Base-by-base conservation (phyloP, 1,284 basidiomycete species). In the Polyporus tsugae region DNA sequence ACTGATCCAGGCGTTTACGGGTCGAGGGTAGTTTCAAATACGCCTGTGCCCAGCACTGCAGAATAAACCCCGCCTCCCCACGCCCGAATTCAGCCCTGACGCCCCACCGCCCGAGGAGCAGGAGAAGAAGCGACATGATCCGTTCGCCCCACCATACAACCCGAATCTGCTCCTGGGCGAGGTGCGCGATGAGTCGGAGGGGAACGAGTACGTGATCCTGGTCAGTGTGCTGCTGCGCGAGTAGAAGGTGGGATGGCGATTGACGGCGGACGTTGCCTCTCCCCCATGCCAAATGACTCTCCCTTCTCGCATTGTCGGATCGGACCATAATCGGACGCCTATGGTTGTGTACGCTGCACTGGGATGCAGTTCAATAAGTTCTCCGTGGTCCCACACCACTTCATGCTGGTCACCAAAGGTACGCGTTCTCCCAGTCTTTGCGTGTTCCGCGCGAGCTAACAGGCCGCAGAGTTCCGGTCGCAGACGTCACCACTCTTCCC, bases 391-490 rank as follows among this genome's bases (percentile, higher is more conserved):
- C 90, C 91, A 0, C 83, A 90, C 61, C 95, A 97, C 78, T 94
- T 96, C 75, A 82, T 97, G 25, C 79, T 96, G 62, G 88, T 93
- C 57, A 92, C 92, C 19, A 94, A 93, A 86, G 91, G 93, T 92
- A 19, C 62, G 65, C 53, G 9, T 15, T 25, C 42, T 6, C 25
- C 42, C 1, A 19, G 2, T 6, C 19, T 42, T 78, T 71, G 10
- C 35, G 19, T 35, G 29, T 60, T 38, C 33, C 6, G 17, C 60
- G 19, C 38, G 0, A 6, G 36, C 41, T 65, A 5, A 17, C 42
- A 42, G 1, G 22, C 46, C 19, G 36, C 74, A 95, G 93, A 91
- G 68, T 93, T 87, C 74, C 82, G 84, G 72, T 87, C 91, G 1
- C 95, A 97, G 80, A 83, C 89, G 1, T 88, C 92, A 1, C 95